phyloP scores from a whole-genome alignment of 192 early-diverging fungal genomes.

The Coemansia sp. region DNA sequence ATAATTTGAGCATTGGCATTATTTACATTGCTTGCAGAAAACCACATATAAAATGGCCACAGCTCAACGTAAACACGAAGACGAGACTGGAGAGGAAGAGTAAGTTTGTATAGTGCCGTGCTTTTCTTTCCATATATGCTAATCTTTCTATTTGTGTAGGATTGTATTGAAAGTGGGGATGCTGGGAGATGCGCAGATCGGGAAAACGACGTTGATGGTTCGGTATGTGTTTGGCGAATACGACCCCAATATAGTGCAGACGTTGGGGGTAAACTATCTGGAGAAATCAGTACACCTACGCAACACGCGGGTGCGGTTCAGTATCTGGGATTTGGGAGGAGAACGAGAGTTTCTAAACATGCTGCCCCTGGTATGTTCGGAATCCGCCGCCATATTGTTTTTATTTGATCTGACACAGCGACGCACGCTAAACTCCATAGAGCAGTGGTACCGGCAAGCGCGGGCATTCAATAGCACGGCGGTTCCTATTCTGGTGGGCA shows the following conservation, averaged over 20 bases:
- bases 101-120: constrained; percentile 27
- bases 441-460: constrained; percentile 96
- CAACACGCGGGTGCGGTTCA: constrained; percentile 92
- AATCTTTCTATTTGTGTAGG: constrained; percentile 14
- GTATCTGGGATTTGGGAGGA: constrained; percentile 97
- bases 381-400: constrained; percentile 92
- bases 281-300: constrained; percentile 91
- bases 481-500: constrained; percentile 91
- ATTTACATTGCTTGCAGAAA: constrained; percentile 1
- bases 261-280: constrained; percentile 94
- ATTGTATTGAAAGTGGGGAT: constrained; percentile 93
- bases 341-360: constrained; percentile 97
- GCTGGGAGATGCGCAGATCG: constrained; percentile 95
- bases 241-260: constrained; percentile 94
- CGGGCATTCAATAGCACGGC: constrained; percentile 94
- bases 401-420: constrained; percentile 94
- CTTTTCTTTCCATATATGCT: constrained; percentile 2
- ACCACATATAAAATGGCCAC: constrained; percentile 9
- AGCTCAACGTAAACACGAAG: constrained; percentile 26
- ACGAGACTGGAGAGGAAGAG: constrained; percentile 34
- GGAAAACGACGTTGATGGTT: constrained; percentile 95
- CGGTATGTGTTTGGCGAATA: constrained; percentile 96
- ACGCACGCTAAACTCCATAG: constrained; percentile 87
- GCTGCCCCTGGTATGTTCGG: constrained; percentile 95
- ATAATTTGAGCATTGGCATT: background rate